These are phyloP conservation scores for Camelina sativa DNA, from an alignment of 345 rosid genomes.

Conservation along the genomic window DNA sequence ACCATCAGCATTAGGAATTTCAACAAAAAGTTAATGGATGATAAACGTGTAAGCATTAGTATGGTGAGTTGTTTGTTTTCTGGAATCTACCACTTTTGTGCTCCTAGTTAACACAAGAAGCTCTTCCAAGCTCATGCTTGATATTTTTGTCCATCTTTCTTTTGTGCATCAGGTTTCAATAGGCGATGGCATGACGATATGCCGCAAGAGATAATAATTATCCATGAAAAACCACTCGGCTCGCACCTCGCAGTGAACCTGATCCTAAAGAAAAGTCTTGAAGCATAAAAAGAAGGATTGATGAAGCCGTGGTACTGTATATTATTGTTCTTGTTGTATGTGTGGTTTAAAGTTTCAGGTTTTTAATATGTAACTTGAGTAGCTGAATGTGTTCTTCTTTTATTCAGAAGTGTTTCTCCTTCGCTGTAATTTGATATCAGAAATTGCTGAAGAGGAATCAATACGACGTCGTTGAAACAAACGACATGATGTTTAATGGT, in stretches of 20 bases:
- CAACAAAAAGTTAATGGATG: slow-evolving; percentile 68
- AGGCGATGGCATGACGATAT: slow-evolving; percentile 91
- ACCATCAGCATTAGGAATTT: slow-evolving; percentile 67
- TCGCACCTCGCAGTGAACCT: not conserved
- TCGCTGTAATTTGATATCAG: no score
- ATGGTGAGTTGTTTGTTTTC: slow-evolving; percentile 56
- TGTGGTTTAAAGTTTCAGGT: no score
- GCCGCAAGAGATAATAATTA: slow-evolving; percentile 61
- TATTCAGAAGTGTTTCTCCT: no score
- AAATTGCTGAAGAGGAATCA: not conserved
- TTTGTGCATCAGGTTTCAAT: slow-evolving; percentile 68
- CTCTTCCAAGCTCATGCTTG: not conserved
- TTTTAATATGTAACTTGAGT: no score
- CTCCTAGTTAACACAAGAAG: not conserved
- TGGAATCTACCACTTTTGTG: not conserved
- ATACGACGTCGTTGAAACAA: not conserved
- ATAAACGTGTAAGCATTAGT: slow-evolving; percentile 77
- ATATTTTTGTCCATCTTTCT: not conserved
- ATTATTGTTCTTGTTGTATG: no score
- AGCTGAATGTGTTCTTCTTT: no score
- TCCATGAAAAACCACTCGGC: not conserved
- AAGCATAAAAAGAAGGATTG: not conserved
- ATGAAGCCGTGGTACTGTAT: not conserved
- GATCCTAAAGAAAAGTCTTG: slow-evolving; percentile 1
- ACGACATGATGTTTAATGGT: slow-evolving; percentile 7